Evolutionary conservation across 805 yeast genomes (phyloP).

Genomic region (Dipodascopsis uninucleata): DNA sequence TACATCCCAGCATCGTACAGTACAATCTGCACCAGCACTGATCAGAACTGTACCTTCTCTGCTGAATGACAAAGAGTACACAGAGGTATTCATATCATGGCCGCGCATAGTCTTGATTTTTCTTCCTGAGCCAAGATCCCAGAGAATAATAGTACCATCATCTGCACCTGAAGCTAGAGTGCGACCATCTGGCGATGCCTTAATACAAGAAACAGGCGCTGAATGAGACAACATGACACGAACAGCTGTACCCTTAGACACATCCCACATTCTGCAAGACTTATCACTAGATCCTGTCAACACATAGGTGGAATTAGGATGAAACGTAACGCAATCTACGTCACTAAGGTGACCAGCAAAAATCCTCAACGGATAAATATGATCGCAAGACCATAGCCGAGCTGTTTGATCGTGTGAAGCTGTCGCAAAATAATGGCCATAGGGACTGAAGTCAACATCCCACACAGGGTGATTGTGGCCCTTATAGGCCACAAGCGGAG

Average conservation of each 20-base stretch:
- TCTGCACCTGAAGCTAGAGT: conserved; percentile 88
- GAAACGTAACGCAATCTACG: conserved; percentile 91
- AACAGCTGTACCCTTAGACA: conserved; percentile 80
- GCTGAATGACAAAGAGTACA: conserved; percentile 79
- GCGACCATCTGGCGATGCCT: conserved; percentile 95
- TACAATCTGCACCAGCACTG: conserved; percentile 87
- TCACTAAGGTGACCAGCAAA: conserved; percentile 97
- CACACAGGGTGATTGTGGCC: conserved; percentile 97
- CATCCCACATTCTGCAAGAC: conserved; percentile 98
- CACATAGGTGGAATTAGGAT: conserved; percentile 91
- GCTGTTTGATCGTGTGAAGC: conserved; percentile 98
- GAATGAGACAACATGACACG: conserved; percentile 90
- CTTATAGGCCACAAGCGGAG: conserved; percentile 86
- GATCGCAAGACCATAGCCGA: conserved; percentile 96
- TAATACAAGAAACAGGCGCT: conserved; percentile 78
- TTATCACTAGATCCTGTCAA: conserved; percentile 95
- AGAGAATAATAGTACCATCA: conserved; percentile 79
- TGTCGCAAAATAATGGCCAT: conserved; percentile 97
- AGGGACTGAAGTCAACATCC: conserved; percentile 93
- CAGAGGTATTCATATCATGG: conserved; percentile 74
- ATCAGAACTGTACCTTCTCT: conserved; percentile 85
- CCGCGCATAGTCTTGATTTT: conserved; percentile 89
- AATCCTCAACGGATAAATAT: conserved; percentile 89
- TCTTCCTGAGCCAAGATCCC: conserved; percentile 94
- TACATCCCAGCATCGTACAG: conserved; percentile 95